A percentile compares a stretch with the other conserved stretches of the same genome.
Conservation (phyloP, 2,329 filamentous ascomycete species). For the Ophiosphaerella narmari region DNA sequence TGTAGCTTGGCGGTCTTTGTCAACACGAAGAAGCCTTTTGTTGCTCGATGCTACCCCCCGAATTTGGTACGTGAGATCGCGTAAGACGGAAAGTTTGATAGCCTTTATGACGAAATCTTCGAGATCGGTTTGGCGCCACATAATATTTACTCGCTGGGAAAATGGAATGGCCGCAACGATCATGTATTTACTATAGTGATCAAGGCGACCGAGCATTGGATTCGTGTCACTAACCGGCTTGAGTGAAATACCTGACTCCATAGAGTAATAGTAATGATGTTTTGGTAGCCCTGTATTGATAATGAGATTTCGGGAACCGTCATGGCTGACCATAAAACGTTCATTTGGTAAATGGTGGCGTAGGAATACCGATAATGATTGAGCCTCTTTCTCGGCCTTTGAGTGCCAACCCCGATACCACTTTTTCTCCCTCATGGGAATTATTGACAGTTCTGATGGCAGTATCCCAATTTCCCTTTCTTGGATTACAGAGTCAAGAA, state of each 20-base stretch:
- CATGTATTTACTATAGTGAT: constrained; percentile 2
- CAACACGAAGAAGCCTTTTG: background rate
- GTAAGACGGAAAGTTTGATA: background rate
- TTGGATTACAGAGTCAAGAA: constrained; percentile 3
- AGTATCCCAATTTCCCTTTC: constrained; percentile 1
- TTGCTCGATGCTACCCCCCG: background rate
- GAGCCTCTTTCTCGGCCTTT: background rate
- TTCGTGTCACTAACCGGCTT: background rate
- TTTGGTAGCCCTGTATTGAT: background rate
- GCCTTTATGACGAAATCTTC: background rate
- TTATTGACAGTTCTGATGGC: background rate
- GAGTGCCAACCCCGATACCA: constrained; percentile 1
- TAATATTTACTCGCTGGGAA: background rate
- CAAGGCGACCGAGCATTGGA: background rate
- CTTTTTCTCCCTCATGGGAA: constrained; percentile 1
- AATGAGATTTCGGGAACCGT: background rate
- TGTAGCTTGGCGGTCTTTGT: background rate
- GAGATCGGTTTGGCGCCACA: background rate
- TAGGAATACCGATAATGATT: background rate
- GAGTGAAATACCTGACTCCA: background rate
- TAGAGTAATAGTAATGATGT: background rate
- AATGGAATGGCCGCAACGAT: constrained; percentile 4
- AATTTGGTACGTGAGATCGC: background rate
- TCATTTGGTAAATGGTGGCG: constrained; percentile 5
- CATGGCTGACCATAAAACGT: constrained; percentile 4